A percentile compares a stretch with the other conserved stretches of the same genome.
phyloP scores from a whole-genome alignment of 179 eudicot species.

The Gypsophila paniculata region DNA sequence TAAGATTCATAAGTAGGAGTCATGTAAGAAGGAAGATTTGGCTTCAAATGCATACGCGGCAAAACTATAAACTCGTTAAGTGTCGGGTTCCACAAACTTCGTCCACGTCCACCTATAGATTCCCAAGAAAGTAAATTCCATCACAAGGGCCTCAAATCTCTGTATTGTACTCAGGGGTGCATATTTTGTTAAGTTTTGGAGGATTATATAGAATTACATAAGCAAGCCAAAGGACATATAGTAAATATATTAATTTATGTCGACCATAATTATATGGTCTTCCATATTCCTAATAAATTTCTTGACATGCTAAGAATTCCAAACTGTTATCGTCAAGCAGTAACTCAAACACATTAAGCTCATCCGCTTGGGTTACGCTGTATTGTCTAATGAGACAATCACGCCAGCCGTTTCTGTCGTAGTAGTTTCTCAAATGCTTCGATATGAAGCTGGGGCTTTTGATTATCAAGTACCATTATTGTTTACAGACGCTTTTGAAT shows the following conservation, averaged over 20 bases:
- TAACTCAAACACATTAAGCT: neutral
- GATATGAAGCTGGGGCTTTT: neutral
- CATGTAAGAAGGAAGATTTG: neutral
- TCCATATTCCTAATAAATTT: no score
- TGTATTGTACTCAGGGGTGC: neutral
- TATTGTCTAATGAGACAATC: constrained; percentile 9
- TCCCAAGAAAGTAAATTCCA: constrained; percentile 11
- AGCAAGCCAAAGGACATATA: no score
- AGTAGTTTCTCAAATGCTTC: constrained; percentile 13
- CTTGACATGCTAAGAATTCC: neutral
- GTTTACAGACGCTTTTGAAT: constrained; percentile 12
- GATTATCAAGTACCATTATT: constrained; percentile 14
- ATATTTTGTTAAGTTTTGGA: no score
- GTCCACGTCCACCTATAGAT: no score
- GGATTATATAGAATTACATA: no score
- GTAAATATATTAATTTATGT: no score
- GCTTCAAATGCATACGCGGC: neutral
- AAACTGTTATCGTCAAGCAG: neutral
- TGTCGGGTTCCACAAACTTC: neutral
- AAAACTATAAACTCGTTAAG: neutral
- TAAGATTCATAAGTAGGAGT: neutral
- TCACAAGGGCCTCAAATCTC: constrained; percentile 13
- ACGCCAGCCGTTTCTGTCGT: neutral
- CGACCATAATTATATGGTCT: no score
- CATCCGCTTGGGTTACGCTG: neutral